Evolutionary conservation across 495 filamentous ascomycete species (phyloP).

Genomic region (Daldinia decipiens): DNA sequence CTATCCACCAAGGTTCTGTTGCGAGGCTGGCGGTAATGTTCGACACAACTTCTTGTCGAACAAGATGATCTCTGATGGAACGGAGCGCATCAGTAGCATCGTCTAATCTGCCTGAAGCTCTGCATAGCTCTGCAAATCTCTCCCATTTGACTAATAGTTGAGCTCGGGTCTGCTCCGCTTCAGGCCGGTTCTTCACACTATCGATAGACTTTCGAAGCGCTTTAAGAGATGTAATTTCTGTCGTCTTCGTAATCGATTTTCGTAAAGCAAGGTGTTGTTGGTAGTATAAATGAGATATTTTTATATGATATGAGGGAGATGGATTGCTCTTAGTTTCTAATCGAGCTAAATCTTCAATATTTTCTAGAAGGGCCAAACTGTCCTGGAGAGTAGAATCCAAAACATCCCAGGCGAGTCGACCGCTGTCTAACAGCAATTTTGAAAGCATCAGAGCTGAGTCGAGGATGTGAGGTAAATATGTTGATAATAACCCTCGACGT

Average conservation of each 20-base stretch:
- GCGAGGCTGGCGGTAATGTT: constrained; percentile 49
- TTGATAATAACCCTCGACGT: constrained; percentile 60
- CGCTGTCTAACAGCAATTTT: constrained; percentile 56
- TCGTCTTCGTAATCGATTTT: constrained; percentile 47
- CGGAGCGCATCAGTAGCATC: constrained; percentile 58
- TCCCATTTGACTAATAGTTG: constrained; percentile 62
- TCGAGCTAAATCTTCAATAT: constrained; percentile 52
- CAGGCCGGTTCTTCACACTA: constrained; percentile 55
- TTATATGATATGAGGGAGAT: constrained; percentile 59
- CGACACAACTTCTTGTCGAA: constrained; percentile 58
- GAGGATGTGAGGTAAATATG: constrained; percentile 58
- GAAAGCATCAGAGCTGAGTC: constrained; percentile 66
- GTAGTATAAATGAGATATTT: constrained; percentile 85
- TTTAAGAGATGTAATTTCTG: constrained; percentile 54
- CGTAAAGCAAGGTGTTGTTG: constrained; percentile 60
- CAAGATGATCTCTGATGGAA: constrained; percentile 54
- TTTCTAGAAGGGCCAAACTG: constrained; percentile 60
- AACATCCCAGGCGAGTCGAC: constrained; percentile 57
- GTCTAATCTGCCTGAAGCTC: constrained; percentile 49
- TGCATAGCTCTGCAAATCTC: constrained; percentile 58
- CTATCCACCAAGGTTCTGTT: constrained; percentile 47
- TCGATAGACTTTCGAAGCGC: constrained; percentile 64
- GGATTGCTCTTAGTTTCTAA: constrained; percentile 47
- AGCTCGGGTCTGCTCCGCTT: constrained; percentile 57
- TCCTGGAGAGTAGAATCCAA: constrained; percentile 66